Conservation (phyloP, 1,284 basidiomycete genomes). For the Golubevia pallescens region DNA sequence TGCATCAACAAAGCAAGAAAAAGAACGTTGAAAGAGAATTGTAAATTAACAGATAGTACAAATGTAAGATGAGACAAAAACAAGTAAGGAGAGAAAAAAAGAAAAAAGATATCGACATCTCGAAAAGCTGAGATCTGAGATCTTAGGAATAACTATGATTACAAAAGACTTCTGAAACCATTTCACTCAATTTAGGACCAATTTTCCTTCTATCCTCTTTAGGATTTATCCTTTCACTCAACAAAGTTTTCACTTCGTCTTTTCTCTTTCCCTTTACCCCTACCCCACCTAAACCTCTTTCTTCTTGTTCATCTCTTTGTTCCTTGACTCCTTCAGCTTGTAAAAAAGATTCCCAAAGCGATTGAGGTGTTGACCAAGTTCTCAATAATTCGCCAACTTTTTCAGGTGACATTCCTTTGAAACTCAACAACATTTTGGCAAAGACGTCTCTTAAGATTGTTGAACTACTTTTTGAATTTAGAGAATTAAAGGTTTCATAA, state of each 20-base stretch:
- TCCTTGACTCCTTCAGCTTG: conserved; percentile 2
- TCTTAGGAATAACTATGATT: no score
- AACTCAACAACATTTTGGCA: conserved; percentile 50
- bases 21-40: no score
- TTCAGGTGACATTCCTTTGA: conserved; percentile 46
- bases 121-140: no score
- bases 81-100: no score
- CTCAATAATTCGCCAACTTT: conserved; percentile 44
- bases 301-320: neutral
- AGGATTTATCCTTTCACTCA: conserved; percentile 16
- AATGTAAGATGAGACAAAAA: no score
- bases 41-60: no score
- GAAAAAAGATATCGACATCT: no score
- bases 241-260: conserved; percentile 10
- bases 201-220: conserved; percentile 34
- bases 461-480: conserved; percentile 43
- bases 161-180: conserved; percentile 25
- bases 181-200: conserved; percentile 27
- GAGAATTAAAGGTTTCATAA: conserved; percentile 40
- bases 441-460: conserved; percentile 37
- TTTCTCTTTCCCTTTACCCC: neutral
- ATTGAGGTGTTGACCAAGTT: conserved; percentile 31
- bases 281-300: neutral
- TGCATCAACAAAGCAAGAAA: no score
- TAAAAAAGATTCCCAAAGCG: conserved; percentile 23